phyloP scores from a whole-genome alignment of 257 asterid genomes.

The Nicotiana obtusifolia region DNA sequence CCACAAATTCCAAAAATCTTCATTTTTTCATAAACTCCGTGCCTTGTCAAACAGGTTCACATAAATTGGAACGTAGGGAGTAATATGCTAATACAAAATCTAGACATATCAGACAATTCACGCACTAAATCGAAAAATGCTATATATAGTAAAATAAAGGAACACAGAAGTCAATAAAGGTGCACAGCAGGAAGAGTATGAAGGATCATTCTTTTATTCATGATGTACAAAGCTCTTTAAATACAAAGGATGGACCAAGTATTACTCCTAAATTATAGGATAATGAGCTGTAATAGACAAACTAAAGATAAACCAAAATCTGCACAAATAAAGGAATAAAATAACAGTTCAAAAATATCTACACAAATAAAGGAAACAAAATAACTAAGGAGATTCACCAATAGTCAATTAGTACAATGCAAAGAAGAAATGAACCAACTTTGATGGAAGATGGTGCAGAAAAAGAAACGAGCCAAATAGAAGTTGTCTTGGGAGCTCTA shows the following conservation, averaged over 20 bases:
- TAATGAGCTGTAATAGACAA: no score
- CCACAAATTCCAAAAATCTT: no score
- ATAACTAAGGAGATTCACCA: no score
- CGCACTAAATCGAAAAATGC: not conserved
- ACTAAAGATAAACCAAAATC: no score
- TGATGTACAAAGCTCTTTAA: not conserved
- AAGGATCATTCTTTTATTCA: not conserved
- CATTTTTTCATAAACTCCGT: no score
- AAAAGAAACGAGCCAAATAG: not conserved
- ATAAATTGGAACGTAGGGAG: no score
- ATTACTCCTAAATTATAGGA: not conserved
- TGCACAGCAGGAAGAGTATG: not conserved
- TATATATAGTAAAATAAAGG: not conserved
- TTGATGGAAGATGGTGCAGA: not conserved
- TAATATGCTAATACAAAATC: not conserved
- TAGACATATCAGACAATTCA: not conserved
- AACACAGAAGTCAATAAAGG: not conserved
- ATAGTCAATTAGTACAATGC: no score
- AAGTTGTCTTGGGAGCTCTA: not conserved
- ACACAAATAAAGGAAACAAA: no score
- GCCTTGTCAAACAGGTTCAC: no score
- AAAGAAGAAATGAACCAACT: not conserved
- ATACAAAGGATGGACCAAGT: not conserved
- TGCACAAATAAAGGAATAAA: no score
- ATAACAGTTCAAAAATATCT: no score